Evolutionary conservation across 495 filamentous ascomycete species (phyloP).

Genomic region (Penicillium angulare): DNA sequence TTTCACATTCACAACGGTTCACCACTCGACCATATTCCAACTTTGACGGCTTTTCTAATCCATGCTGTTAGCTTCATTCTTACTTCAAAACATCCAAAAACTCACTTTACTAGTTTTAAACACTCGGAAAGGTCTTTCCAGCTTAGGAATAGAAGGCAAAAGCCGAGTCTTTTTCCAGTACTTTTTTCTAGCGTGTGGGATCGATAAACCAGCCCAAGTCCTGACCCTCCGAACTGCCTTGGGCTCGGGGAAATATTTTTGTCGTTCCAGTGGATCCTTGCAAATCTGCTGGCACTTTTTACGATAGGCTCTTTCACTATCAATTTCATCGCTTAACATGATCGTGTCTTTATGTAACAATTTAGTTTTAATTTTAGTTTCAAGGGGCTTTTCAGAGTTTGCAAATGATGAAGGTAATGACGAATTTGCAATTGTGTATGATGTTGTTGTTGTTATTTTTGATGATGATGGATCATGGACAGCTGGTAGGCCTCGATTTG

Average conservation of each 20-base stretch:
- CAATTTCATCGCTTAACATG: neutral
- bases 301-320: neutral
- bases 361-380: no score
- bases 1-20: no score
- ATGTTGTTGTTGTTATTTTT: no score
- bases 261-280: neutral
- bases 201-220: constrained; percentile 12
- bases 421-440: no score
- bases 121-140: neutral
- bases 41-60: no score
- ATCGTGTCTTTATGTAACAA: neutral
- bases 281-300: neutral
- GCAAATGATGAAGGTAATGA: no score
- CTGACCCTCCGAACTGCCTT: constrained; percentile 8
- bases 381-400: no score
- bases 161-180: no score
- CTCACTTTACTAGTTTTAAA: neutral
- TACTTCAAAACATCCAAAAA: no score
- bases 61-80: neutral
- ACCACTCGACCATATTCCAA: no score
- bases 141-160: neutral
- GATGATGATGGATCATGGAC: no score
- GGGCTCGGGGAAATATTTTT: constrained; percentile 6
- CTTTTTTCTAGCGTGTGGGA: neutral
- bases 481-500: no score